These are phyloP conservation scores for Oidiodendron maius DNA, from an alignment of 495 filamentous ascomycete genomes.

Conservation along the genomic window DNA sequence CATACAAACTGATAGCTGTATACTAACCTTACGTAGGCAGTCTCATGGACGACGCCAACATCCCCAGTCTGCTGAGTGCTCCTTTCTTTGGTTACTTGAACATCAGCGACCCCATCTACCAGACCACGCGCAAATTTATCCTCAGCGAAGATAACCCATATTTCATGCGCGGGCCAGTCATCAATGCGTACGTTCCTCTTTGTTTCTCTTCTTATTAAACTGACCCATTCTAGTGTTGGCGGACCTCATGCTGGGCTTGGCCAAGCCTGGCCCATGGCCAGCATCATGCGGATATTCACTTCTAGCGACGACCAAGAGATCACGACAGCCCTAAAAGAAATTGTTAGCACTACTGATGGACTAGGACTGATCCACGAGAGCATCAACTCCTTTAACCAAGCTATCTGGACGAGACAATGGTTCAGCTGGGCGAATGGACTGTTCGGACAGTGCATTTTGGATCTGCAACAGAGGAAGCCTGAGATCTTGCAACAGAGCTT, in stretches of 20 bases:
- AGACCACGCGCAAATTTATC: constrained; percentile 48
- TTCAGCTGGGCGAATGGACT: constrained; percentile 67
- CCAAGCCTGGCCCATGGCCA: constrained; percentile 52
- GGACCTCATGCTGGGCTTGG: constrained; percentile 24
- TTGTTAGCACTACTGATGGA: constrained; percentile 48
- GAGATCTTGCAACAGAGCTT: constrained; percentile 28
- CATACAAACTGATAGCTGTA: neutral
- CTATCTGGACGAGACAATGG: constrained; percentile 57
- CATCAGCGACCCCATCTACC: constrained; percentile 40
- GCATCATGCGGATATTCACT: constrained; percentile 51
- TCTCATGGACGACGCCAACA: constrained; percentile 54
- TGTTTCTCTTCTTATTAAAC: constrained; percentile 1
- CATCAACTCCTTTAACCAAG: constrained; percentile 39
- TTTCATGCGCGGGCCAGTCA: constrained; percentile 50
- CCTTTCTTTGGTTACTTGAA: constrained; percentile 50
- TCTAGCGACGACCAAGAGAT: constrained; percentile 48
- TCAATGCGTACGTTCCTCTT: constrained; percentile 40
- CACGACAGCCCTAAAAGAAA: constrained; percentile 36
- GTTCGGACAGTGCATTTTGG: constrained; percentile 60
- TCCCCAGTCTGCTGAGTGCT: constrained; percentile 50
- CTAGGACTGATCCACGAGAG: constrained; percentile 46
- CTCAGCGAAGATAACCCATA: constrained; percentile 52
- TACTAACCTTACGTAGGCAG: constrained; percentile 10
- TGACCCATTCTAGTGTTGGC: constrained; percentile 57
- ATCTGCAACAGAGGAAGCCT: constrained; percentile 41